Evolutionary conservation across 257 asterid species (phyloP).

Genomic region (Nicotiana obtusifolia): DNA sequence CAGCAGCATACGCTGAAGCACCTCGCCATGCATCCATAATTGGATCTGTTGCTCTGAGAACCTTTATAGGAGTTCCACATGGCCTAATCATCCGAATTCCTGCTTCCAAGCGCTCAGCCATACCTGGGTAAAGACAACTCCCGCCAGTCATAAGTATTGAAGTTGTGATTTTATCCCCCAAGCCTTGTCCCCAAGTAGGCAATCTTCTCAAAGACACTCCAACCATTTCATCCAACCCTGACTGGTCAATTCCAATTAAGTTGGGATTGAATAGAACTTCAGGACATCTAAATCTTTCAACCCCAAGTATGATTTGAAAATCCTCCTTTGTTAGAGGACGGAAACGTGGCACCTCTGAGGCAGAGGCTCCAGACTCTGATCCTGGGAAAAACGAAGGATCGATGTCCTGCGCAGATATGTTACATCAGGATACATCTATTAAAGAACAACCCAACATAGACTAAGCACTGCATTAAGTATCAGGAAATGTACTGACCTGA

Average conservation of each 20-base stretch:
- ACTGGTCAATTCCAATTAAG: constrained; percentile 79
- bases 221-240: constrained; percentile 89
- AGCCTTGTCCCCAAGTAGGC: constrained; percentile 29
- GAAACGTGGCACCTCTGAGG: constrained; percentile 61
- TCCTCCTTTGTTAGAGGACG: constrained; percentile 89
- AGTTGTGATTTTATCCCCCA: constrained; percentile 56
- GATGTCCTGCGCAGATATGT: constrained; percentile 55
- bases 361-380: constrained; percentile 53
- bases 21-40: constrained; percentile 95
- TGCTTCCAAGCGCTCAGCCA: constrained; percentile 74
- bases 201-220: constrained; percentile 66
- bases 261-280: constrained; percentile 79
- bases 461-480: background rate
- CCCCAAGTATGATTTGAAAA: constrained; percentile 74
- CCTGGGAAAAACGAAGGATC: constrained; percentile 74
- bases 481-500: constrained; percentile 37
- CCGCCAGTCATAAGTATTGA: constrained; percentile 92
- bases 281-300: constrained; percentile 92
- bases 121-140: constrained; percentile 74
- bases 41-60: constrained; percentile 59
- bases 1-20: constrained; percentile 68
- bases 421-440: background rate
- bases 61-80: constrained; percentile 65
- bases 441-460: background rate
- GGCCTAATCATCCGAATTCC: constrained; percentile 79